phyloP scores from a whole-genome alignment of 371 early-diverging fungal species.

The Mortierella sp. region DNA sequence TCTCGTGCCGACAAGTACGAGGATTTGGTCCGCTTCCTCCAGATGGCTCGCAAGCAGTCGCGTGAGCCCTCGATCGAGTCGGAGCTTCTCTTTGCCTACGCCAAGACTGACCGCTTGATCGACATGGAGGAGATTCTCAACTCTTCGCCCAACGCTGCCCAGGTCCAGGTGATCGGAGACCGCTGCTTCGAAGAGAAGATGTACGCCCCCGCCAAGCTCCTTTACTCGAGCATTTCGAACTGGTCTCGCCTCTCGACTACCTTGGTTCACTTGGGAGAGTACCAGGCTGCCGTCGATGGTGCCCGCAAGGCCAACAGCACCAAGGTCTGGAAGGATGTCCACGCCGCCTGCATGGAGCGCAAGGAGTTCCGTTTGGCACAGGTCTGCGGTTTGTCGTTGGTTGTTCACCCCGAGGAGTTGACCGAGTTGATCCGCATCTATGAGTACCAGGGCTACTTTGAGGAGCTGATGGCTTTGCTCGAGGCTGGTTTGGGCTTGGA shows the following conservation, averaged over 20 bases:
- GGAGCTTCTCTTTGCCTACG: slow-evolving; percentile 95
- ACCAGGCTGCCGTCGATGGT: slow-evolving; percentile 96
- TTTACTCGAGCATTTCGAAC: slow-evolving; percentile 95
- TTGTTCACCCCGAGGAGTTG: slow-evolving; percentile 97
- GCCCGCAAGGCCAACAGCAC: slow-evolving; percentile 98
- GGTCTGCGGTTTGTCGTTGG: slow-evolving; percentile 95
- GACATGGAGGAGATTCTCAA: slow-evolving; percentile 96
- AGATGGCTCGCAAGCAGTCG: slow-evolving; percentile 93
- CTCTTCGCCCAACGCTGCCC: slow-evolving; percentile 90
- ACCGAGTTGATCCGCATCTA: slow-evolving; percentile 88
- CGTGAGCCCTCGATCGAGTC: slow-evolving; percentile 95
- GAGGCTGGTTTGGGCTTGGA: slow-evolving; percentile 97
- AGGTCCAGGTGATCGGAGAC: slow-evolving; percentile 94
- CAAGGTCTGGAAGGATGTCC: slow-evolving; percentile 97
- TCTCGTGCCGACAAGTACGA: slow-evolving; percentile 88
- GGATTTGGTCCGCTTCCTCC: slow-evolving; percentile 92
- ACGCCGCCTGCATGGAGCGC: slow-evolving; percentile 94
- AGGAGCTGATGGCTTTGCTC: slow-evolving; percentile 90
- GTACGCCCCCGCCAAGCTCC: slow-evolving; percentile 94
- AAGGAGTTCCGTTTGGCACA: slow-evolving; percentile 97
- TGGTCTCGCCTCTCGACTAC: slow-evolving; percentile 97
- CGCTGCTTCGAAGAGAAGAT: slow-evolving; percentile 93
- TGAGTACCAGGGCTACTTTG: slow-evolving; percentile 90
- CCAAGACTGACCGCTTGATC: slow-evolving; percentile 91
- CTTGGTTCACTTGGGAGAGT: slow-evolving; percentile 93